phyloP scores from a whole-genome alignment of 352 stramenopile genomes.

The Phytophthora sojae region DNA sequence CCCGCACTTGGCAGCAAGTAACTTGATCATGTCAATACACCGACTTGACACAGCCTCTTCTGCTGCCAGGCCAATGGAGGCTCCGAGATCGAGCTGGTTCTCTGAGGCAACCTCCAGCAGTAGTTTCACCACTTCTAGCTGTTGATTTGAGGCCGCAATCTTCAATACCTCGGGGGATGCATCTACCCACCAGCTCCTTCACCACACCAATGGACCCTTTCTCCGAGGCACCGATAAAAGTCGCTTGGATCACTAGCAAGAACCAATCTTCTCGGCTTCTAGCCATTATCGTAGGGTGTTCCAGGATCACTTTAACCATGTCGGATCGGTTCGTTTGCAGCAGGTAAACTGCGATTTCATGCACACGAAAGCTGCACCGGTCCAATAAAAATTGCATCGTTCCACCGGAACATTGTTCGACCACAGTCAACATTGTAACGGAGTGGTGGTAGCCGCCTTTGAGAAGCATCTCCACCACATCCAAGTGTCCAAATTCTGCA shows the following conservation, averaged over 20 bases:
- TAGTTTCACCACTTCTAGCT: not conserved
- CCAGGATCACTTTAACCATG: not conserved
- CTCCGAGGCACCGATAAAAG: not conserved
- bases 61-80: too few relatives aligned
- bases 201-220: not conserved
- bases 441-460: too few relatives aligned
- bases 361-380: not conserved
- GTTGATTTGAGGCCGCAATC: not conserved
- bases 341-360: not conserved
- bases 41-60: too few relatives aligned
- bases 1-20: too few relatives aligned
- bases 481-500: too few relatives aligned
- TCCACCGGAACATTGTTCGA: too few relatives aligned
- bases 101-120: not conserved
- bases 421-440: too few relatives aligned
- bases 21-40: too few relatives aligned
- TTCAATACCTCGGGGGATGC: not conserved
- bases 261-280: not conserved
- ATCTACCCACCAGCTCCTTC: not conserved
- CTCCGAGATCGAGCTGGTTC: too few relatives aligned
- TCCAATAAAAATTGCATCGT: not conserved
- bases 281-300: not conserved
- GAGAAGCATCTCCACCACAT: too few relatives aligned
- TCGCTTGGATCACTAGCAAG: not conserved
- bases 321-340: not conserved